These are phyloP conservation scores for Ceratocystis lukuohia DNA, from an alignment of 2,329 filamentous ascomycete species.

Conservation along the genomic window DNA sequence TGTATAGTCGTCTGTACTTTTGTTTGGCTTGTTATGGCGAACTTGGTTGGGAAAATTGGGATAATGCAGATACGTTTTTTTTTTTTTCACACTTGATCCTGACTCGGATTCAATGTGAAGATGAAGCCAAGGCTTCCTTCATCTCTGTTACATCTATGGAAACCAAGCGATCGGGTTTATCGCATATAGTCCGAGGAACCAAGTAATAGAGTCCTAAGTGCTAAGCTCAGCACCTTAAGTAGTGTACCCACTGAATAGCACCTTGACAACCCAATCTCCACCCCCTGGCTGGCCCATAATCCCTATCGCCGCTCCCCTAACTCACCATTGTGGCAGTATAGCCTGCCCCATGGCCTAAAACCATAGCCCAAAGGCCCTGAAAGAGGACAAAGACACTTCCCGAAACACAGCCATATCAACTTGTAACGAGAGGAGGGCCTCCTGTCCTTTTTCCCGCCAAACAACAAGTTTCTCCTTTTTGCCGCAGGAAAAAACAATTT, in stretches of 20 bases:
- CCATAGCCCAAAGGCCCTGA: not conserved
- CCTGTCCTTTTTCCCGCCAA: slow-evolving; percentile 10
- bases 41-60: slow-evolving; percentile 15
- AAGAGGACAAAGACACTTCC: slow-evolving; percentile 11
- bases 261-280: too few species aligned
- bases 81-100: not conserved
- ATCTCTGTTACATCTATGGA: too few species aligned
- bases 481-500: not conserved
- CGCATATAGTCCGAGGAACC: too few species aligned
- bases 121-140: too few species aligned
- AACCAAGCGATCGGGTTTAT: too few species aligned
- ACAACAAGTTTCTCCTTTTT: slow-evolving; percentile 1
- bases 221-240: too few species aligned
- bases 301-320: not conserved
- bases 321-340: too few species aligned
- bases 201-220: too few species aligned
- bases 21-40: slow-evolving; percentile 18
- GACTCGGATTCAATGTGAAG: too few species aligned
- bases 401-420: slow-evolving; percentile 19
- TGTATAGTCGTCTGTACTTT: slow-evolving; percentile 15
- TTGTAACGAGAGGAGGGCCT: slow-evolving; percentile 16
- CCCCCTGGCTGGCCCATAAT: too few species aligned
- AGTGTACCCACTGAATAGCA: too few species aligned
- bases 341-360: not conserved
- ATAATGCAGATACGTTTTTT: not conserved